These are phyloP conservation scores for Aegilops speltoides DNA, from an alignment of 176 grass and related monocot species.

Conservation along the genomic window DNA sequence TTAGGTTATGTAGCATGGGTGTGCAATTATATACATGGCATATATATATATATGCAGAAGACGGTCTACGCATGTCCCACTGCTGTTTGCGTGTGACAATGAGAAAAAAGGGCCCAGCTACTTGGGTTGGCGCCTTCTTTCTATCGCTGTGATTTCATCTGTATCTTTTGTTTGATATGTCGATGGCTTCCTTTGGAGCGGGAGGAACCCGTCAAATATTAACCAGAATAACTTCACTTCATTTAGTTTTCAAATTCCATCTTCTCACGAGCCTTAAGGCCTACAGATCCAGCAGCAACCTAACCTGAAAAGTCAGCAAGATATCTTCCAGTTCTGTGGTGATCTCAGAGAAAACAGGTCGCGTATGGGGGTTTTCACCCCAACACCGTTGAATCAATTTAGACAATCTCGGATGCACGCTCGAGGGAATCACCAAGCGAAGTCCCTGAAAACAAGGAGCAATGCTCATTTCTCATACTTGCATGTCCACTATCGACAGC, in stretches of 20 bases:
- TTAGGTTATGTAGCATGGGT: background rate
- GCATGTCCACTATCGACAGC: background rate
- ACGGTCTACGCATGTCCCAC: background rate
- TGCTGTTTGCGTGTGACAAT: background rate
- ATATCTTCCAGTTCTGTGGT: conserved; percentile 67
- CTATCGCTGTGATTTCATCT: conserved; percentile 50
- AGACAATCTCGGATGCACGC: conserved; percentile 51
- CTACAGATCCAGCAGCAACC: background rate
- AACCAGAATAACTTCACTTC: background rate
- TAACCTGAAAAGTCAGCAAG: conserved; percentile 51
- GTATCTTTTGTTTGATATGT: conserved; percentile 42
- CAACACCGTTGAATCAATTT: conserved; percentile 70
- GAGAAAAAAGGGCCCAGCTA: background rate
- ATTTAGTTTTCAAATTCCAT: background rate
- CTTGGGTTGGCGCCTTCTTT: background rate
- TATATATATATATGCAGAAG: background rate
- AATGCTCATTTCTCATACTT: conserved; percentile 12
- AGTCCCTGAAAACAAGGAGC: conserved; percentile 57
- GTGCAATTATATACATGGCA: background rate
- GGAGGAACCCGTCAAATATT: background rate
- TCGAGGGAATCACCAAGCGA: conserved; percentile 56
- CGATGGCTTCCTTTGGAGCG: conserved; percentile 25
- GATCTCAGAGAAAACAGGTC: conserved; percentile 70
- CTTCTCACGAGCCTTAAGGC: background rate
- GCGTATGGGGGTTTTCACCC: conserved; percentile 49